Evolutionary conservation across 2,329 filamentous ascomycete species (phyloP).

Genomic region (Mariannaea elegans): DNA sequence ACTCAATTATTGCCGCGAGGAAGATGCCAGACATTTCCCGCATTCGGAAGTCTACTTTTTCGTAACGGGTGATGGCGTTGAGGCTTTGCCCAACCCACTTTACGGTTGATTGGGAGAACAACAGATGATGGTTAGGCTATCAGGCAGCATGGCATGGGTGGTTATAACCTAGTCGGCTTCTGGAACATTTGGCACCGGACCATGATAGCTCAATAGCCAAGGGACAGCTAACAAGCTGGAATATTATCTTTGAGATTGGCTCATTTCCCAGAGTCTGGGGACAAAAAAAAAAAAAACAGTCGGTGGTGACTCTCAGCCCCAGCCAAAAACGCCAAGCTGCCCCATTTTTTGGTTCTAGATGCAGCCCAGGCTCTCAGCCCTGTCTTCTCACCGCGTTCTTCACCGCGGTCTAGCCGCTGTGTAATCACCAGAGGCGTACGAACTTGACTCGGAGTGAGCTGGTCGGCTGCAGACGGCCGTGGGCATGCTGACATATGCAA

Average conservation of each 20-base stretch:
- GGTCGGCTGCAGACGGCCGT: constrained; percentile 27
- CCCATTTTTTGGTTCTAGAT: constrained; percentile 17
- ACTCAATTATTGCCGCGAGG: constrained; percentile 9
- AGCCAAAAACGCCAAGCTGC: constrained; percentile 18
- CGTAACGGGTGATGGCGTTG: neutral
- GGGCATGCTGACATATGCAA: constrained; percentile 35
- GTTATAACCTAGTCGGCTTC: constrained; percentile 1
- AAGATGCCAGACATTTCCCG: constrained; percentile 1
- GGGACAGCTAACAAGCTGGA: neutral
- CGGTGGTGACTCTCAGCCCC: constrained; percentile 10
- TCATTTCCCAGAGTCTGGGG: constrained; percentile 18
- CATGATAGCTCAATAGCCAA: neutral
- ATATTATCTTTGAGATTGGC: constrained; percentile 23
- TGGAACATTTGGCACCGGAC: neutral
- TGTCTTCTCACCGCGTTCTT: constrained; percentile 18
- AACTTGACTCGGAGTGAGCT: too few relatives aligned
- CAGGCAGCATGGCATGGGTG: neutral
- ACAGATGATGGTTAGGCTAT: neutral
- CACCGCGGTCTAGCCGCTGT: constrained; percentile 28
- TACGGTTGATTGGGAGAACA: neutral
- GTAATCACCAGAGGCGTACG: too few relatives aligned
- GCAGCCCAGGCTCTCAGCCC: constrained; percentile 29
- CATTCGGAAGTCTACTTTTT: neutral
- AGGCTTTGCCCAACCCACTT: neutral
- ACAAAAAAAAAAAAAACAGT: constrained; percentile 1